Conservation (phyloP, 2,329 filamentous ascomycete genomes). For the Cercospora sojina region DNA sequence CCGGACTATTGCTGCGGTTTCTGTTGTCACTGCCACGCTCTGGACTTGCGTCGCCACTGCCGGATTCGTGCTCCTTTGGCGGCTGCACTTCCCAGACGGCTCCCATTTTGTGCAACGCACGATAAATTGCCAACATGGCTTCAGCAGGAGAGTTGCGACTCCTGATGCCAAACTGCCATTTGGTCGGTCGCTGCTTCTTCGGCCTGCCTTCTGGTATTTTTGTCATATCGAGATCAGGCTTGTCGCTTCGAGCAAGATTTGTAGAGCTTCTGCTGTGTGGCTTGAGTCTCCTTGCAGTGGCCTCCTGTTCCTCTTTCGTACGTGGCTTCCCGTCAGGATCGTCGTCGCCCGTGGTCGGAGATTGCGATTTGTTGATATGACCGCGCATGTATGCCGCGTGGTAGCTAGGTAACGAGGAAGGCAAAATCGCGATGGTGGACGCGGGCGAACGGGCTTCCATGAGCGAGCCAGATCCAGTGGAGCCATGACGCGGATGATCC, state of each 20-base stretch:
- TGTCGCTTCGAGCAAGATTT: conserved; percentile 33
- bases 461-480: conserved; percentile 43
- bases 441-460: conserved; percentile 46
- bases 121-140: conserved; percentile 92
- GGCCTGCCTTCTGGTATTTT: conserved; percentile 49
- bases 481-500: conserved; percentile 48
- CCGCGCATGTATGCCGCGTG: conserved; percentile 88
- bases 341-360: conserved; percentile 31
- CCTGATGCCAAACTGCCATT: conserved; percentile 97
- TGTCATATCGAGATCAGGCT: conserved; percentile 56
- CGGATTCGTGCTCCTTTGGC: conserved; percentile 34
- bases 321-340: conserved; percentile 39
- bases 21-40: conserved; percentile 26
- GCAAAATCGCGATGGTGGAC: conserved; percentile 87
- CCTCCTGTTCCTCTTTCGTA: conserved; percentile 68
- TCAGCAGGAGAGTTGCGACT: conserved; percentile 93
- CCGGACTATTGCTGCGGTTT: conserved; percentile 37
- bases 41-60: conserved; percentile 40
- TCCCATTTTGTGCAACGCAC: conserved; percentile 81
- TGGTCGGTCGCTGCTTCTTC: conserved; percentile 76
- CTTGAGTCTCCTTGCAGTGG: conserved; percentile 76
- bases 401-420: conserved; percentile 85
- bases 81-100: conserved; percentile 74
- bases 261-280: conserved; percentile 72
- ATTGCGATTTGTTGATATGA: conserved; percentile 41